Percentiles rank a stretch among this genome's conserved stretches.
Conservation (phyloP, 306 rosid species). For the Vigna reflexopilosa region DNA sequence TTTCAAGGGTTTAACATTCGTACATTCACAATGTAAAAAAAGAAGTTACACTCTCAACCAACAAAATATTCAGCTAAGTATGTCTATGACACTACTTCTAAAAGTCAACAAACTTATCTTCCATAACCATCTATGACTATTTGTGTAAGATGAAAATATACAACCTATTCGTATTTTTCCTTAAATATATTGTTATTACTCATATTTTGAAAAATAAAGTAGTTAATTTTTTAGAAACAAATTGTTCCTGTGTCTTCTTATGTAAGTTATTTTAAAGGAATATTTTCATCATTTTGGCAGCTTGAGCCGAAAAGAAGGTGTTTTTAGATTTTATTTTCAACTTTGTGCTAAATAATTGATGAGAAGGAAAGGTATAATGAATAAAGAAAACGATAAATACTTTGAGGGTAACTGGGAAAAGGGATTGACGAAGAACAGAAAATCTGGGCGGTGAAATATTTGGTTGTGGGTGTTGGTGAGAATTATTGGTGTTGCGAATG, state of each 20-base stretch:
- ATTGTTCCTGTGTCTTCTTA: neutral
- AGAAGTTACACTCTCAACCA: no score
- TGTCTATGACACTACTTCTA: no score
- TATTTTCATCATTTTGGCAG: neutral
- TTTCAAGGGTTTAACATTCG: no score
- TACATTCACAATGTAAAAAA: no score
- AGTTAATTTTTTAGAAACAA: neutral
- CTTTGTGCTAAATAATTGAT: no score
- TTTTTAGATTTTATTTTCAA: neutral
- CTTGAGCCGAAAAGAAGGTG: neutral
- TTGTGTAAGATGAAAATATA: no score
- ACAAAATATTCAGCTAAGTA: no score
- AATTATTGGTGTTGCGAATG: constrained; percentile 13
- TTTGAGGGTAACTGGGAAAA: constrained; percentile 65
- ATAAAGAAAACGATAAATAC: constrained; percentile 38
- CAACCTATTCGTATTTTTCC: no score
- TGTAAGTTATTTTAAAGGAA: neutral
- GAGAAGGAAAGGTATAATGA: no score
- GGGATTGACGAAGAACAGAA: constrained; percentile 54
- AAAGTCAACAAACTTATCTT: no score
- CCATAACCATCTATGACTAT: no score
- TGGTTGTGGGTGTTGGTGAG: constrained; percentile 45
- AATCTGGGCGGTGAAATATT: constrained; percentile 28
- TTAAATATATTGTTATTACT: no score
- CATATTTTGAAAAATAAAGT: neutral